Conservation (phyloP, 441 rosid species). For the Syzygium syzygioides region DNA sequence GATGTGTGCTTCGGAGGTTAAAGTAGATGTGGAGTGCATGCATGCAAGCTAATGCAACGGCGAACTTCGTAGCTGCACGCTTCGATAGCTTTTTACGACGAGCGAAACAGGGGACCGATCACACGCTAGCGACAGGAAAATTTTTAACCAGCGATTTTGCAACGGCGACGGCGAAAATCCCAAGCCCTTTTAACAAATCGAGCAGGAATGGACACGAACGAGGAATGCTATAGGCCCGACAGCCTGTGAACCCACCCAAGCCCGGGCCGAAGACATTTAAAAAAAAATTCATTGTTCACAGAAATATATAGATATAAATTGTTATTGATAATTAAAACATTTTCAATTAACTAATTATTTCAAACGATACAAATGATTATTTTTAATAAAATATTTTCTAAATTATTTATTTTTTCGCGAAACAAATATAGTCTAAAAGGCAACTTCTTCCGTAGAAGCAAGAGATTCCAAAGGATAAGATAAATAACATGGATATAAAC, state of each 20-base stretch:
- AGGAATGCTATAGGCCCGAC: rapidly evolving
- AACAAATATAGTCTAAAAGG: rapidly evolving
- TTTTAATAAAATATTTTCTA: rapidly evolving
- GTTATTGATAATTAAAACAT: too few relatives aligned
- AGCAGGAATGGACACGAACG: neutral
- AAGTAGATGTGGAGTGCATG: neutral
- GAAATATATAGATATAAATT: too few relatives aligned
- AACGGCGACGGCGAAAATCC: neutral
- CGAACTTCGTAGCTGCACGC: neutral
- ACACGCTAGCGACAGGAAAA: too few relatives aligned
- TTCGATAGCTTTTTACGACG: neutral
- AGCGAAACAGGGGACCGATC: neutral
- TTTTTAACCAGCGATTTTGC: neutral
- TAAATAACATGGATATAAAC: neutral
- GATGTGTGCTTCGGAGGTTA: neutral
- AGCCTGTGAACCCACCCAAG: neutral
- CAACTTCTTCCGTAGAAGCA: neutral
- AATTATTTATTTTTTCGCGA: neutral
- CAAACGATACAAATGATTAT: rapidly evolving
- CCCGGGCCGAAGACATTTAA: neutral
- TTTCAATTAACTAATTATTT: too few relatives aligned
- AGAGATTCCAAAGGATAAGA: neutral
- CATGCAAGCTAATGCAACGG: neutral
- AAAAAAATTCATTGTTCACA: too few relatives aligned
- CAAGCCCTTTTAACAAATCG: neutral